Percentiles rank a stretch among this genome's conserved stretches.
Conservation (phyloP, 768 basidiomycete species). For the Pleurotus ostreatus region DNA sequence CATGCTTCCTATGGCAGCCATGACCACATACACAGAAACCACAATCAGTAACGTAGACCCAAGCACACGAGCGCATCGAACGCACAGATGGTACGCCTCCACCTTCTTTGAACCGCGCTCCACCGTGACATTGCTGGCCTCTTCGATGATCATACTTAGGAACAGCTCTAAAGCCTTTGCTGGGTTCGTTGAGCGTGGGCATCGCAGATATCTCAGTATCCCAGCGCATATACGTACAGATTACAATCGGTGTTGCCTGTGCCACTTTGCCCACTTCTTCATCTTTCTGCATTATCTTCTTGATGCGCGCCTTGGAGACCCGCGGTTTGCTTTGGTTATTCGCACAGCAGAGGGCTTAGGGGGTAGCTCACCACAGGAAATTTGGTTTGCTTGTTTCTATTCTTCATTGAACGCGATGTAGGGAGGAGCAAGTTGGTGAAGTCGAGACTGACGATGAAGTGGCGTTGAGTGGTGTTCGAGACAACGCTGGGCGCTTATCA, state of each 20-base stretch:
- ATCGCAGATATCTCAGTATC: not conserved
- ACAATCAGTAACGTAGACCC: not conserved
- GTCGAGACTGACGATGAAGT: too few species aligned
- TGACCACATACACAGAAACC: not conserved
- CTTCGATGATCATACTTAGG: conserved; percentile 77
- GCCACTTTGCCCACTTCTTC: conserved; percentile 99
- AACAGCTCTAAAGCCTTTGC: conserved; percentile 95
- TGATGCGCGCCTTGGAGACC: conserved; percentile 80
- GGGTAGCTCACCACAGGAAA: conserved; percentile 75
- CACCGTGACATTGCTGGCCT: conserved; percentile 74
- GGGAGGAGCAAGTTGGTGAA: not conserved
- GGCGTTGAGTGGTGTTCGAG: too few species aligned
- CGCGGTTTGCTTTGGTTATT: not conserved
- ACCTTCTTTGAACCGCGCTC: conserved; percentile 84
- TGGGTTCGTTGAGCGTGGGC: conserved; percentile 24
- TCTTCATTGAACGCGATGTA: conserved; percentile 58
- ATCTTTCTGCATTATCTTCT: conserved; percentile 99
- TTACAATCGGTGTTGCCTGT: conserved; percentile 92
- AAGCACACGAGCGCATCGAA: conserved; percentile 15
- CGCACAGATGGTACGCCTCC: conserved; percentile 90
- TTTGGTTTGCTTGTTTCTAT: conserved; percentile 87
- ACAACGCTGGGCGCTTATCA: not conserved
- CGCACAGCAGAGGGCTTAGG: not conserved
- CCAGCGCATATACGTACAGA: conserved; percentile 59
- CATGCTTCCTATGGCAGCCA: conserved; percentile 68